These are phyloP conservation scores for Lasiosphaeris hirsuta DNA, from an alignment of 495 filamentous ascomycete species.

Conservation along the genomic window DNA sequence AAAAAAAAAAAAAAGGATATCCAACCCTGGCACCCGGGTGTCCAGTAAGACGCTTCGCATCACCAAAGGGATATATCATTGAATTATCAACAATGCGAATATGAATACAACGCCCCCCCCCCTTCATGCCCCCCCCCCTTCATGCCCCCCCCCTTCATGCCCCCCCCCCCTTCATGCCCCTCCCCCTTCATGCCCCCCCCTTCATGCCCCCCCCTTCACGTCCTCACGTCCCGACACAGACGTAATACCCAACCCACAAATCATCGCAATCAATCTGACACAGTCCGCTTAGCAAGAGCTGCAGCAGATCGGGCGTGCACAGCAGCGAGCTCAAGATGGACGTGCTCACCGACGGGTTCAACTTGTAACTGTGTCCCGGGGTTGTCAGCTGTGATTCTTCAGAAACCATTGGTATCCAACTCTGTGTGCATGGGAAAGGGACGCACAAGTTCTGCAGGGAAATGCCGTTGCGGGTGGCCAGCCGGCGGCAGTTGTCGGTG, in stretches of 20 bases:
- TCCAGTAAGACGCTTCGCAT: too few relatives aligned
- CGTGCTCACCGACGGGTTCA: conserved; percentile 28
- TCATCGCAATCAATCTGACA: conserved; percentile 32
- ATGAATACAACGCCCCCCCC: not conserved
- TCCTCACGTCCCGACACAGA: conserved; percentile 20
- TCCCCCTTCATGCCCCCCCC: not conserved
- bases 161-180: not conserved
- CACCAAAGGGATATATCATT: too few relatives aligned
- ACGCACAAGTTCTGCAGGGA: conserved; percentile 8
- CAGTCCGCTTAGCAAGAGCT: conserved; percentile 23
- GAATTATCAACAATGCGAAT: too few relatives aligned
- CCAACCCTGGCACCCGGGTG: too few relatives aligned
- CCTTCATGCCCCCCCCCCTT: not conserved
- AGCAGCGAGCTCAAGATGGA: conserved; percentile 8
- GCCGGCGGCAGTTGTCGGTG: conserved; percentile 6
- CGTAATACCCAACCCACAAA: conserved; percentile 28
- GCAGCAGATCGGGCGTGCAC: conserved; percentile 17
- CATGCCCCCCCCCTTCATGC: not conserved
- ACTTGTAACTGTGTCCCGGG: conserved; percentile 19
- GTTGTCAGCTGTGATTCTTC: too few relatives aligned
- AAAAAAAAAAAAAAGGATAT: too few relatives aligned
- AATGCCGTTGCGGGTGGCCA: conserved; percentile 7
- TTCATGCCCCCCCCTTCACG: not conserved
- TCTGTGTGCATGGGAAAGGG: not conserved
- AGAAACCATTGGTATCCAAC: too few relatives aligned